Base-by-base conservation (phyloP, 768 basidiomycete genomes). In the Leccinum pellstonianum region DNA sequence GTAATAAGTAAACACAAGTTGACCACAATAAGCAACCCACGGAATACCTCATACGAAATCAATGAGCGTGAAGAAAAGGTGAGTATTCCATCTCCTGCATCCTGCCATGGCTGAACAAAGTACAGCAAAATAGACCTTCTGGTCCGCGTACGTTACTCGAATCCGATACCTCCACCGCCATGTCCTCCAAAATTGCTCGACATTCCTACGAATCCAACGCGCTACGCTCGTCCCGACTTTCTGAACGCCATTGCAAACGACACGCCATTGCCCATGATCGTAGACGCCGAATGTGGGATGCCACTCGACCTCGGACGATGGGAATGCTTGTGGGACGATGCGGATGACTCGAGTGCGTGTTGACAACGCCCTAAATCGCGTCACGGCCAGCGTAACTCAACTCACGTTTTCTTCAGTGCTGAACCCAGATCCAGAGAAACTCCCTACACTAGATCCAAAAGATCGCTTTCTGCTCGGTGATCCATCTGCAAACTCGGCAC, bases 221-320 rank as follows among this genome's bases (percentile, higher is more conserved):
- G 96, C 48, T 94, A 97, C 72, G 89, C 93, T 15, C 83, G 84
- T 19, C 90, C 93, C 6, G 91, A 91, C 66, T 95, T 94, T 65
- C 82, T 95, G 37, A 84, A 91, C 62, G 82, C 86, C 6, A 77
- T 97, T 38, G 89, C 91, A 0, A 85, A 86, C 55, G 91, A 93
- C 52, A 85, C 86, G 11, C 89, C 91, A 0, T 72, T 97, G 19
- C 96, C 97, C 0, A 95, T 98, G 93, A 89, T 98, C 64, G 89
- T 98, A 1, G 97, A 99, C 66, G 93, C 92, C 1, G 97, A 99
- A 72, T 89, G 88, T 64, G 97, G 97, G 0, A 95, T 99, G 95
- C 95, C 95, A 0, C 75, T 99, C 25, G 93, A 98, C 71, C 77
- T 96, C 51, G 88, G 90, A 17, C 83, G 81, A 56, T 95, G 87